Evolutionary conservation across 2,329 filamentous ascomycete species (phyloP).

Genomic region (Fusarium musae): DNA sequence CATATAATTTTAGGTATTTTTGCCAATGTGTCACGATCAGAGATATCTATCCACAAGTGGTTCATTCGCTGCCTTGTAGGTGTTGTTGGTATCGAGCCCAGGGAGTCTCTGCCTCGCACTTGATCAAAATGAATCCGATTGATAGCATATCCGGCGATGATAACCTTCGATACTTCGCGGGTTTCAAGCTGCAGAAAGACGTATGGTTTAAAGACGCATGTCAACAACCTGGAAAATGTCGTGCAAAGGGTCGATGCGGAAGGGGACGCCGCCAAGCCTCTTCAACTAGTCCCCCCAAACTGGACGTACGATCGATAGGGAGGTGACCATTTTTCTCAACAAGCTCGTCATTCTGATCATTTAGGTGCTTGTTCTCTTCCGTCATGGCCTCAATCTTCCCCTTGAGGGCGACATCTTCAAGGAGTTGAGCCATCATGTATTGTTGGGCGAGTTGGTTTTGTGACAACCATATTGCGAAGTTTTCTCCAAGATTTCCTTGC

Average conservation of each 20-base stretch:
- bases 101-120: not conserved
- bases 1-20: not conserved
- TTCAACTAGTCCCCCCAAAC: too few relatives aligned
- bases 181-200: not conserved
- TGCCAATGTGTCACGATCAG: not conserved
- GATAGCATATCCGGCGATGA: not conserved
- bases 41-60: not conserved
- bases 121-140: not conserved
- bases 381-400: too few relatives aligned
- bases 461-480: not conserved
- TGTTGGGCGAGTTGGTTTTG: too few relatives aligned
- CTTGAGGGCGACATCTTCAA: too few relatives aligned
- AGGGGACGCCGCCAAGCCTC: too few relatives aligned
- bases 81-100: not conserved
- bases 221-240: too few relatives aligned
- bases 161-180: accelerated
- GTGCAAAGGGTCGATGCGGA: too few relatives aligned
- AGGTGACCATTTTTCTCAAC: too few relatives aligned
- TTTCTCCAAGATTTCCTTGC: not conserved
- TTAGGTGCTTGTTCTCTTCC: too few relatives aligned
- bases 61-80: not conserved
- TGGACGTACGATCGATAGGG: too few relatives aligned
- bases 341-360: too few relatives aligned
- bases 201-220: not conserved
- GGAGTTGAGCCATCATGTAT: too few relatives aligned